These are phyloP conservation scores for Saccharomyces jurei DNA, from an alignment of 805 yeast species.

Conservation along the genomic window DNA sequence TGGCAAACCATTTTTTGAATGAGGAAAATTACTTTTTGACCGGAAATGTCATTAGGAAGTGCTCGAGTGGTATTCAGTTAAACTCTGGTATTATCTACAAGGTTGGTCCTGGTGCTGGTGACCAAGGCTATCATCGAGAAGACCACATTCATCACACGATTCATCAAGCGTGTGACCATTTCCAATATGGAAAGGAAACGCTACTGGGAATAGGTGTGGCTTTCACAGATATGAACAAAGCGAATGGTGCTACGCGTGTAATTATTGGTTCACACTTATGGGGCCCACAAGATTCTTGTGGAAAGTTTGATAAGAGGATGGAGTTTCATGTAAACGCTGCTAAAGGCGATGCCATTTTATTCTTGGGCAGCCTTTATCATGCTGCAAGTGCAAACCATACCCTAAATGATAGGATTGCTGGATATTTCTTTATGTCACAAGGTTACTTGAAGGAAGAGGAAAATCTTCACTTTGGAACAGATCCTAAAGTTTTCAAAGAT, in stretches of 20 bases:
- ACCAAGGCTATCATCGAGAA: slow-evolving; percentile 26
- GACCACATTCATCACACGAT: slow-evolving; percentile 27
- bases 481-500: slow-evolving; percentile 2
- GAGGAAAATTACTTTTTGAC: slow-evolving; percentile 14
- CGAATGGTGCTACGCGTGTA: slow-evolving; percentile 29
- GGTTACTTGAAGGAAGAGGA: slow-evolving; percentile 29
- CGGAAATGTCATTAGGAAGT: slow-evolving; percentile 13
- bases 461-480: slow-evolving; percentile 12
- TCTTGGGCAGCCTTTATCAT: slow-evolving; percentile 30
- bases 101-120: slow-evolving; percentile 26
- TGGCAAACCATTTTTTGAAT: slow-evolving; percentile 9
- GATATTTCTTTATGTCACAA: slow-evolving; percentile 25
- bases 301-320: slow-evolving; percentile 18
- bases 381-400: slow-evolving; percentile 29
- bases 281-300: slow-evolving; percentile 20
- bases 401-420: slow-evolving; percentile 22
- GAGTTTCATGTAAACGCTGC: slow-evolving; percentile 25
- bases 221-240: slow-evolving; percentile 15
- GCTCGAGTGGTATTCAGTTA: slow-evolving; percentile 18
- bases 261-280: slow-evolving; percentile 31
- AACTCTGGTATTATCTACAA: slow-evolving; percentile 22
- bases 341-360: slow-evolving; percentile 28
- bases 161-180: slow-evolving; percentile 6
- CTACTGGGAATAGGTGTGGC: slow-evolving; percentile 10
- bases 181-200: slow-evolving; percentile 10